These are phyloP conservation scores for Hylodesmum podocarpum DNA, from an alignment of 306 rosid genomes.

Conservation along the genomic window DNA sequence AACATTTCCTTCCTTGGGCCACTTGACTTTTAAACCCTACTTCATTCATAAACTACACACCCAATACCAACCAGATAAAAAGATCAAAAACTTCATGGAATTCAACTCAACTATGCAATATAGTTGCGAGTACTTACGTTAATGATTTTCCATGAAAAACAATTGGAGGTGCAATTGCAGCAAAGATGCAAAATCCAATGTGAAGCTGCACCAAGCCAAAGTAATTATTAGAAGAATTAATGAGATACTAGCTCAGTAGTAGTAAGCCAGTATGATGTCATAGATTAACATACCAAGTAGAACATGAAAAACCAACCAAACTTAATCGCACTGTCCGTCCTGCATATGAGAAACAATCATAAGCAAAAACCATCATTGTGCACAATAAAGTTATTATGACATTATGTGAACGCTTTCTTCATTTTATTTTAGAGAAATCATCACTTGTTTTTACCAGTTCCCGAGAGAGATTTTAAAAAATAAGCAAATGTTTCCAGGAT, in stretches of 20 bases:
- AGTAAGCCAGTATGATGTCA: conserved; percentile 11
- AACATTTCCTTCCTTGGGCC: neutral
- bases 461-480: neutral
- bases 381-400: neutral
- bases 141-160: conserved; percentile 94
- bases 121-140: conserved; percentile 62
- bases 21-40: conserved; percentile 5
- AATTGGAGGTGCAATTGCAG: conserved; percentile 96
- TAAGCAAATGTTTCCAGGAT: neutral
- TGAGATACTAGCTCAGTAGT: conserved; percentile 11
- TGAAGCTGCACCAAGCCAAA: conserved; percentile 68
- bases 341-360: conserved; percentile 47
- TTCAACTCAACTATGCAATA: neutral
- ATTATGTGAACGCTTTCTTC: neutral
- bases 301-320: conserved; percentile 95
- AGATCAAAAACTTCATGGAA: conserved; percentile 12
- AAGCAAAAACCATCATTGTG: conserved; percentile 17
- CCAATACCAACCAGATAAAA: conserved; percentile 7
- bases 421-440: neutral
- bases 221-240: conserved; percentile 32
- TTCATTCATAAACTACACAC: neutral
- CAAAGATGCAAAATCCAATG: conserved; percentile 80
- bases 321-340: conserved; percentile 97
- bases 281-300: conserved; percentile 69
- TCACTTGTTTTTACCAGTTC: neutral